Evolutionary conservation across 495 filamentous ascomycete species (phyloP).

Genomic region (Aspergillus conjunctus): DNA sequence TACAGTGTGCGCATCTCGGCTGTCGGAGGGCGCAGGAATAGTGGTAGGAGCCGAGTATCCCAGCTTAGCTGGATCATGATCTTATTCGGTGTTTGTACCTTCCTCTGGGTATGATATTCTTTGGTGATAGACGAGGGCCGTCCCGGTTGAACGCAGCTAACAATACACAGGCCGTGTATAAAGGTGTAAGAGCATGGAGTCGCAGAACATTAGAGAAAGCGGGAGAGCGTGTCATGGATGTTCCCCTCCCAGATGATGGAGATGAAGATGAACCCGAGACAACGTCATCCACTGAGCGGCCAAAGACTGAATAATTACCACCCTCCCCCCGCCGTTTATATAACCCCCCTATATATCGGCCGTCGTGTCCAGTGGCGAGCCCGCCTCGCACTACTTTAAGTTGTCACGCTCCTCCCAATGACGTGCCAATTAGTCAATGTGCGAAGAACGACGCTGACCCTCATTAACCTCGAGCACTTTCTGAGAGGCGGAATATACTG

Average conservation of each 20-base stretch:
- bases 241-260: slow-evolving; percentile 67
- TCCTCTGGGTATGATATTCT: slow-evolving; percentile 68
- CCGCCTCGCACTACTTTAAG: slow-evolving; percentile 81
- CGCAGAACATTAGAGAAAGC: slow-evolving; percentile 70
- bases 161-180: slow-evolving; percentile 70
- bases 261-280: slow-evolving; percentile 58
- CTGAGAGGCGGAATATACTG: slow-evolving; percentile 31
- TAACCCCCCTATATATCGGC: background rate
- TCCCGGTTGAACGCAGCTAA: slow-evolving; percentile 27
- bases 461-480: slow-evolving; percentile 35
- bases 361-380: background rate
- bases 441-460: slow-evolving; percentile 70
- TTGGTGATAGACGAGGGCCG: slow-evolving; percentile 15
- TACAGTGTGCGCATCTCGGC: slow-evolving; percentile 64
- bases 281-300: slow-evolving; percentile 9
- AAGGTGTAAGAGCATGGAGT: slow-evolving; percentile 71
- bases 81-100: slow-evolving; percentile 75
- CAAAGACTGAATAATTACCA: slow-evolving; percentile 15
- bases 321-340: slow-evolving; percentile 1
- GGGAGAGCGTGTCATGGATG: slow-evolving; percentile 78
- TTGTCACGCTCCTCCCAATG: slow-evolving; percentile 78
- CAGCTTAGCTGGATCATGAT: slow-evolving; percentile 77
- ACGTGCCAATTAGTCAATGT: slow-evolving; percentile 92
- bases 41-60: slow-evolving; percentile 71
- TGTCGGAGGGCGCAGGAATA: slow-evolving; percentile 55